phyloP scores from a whole-genome alignment of 768 basidiomycete genomes.

The Trametes elegans region DNA sequence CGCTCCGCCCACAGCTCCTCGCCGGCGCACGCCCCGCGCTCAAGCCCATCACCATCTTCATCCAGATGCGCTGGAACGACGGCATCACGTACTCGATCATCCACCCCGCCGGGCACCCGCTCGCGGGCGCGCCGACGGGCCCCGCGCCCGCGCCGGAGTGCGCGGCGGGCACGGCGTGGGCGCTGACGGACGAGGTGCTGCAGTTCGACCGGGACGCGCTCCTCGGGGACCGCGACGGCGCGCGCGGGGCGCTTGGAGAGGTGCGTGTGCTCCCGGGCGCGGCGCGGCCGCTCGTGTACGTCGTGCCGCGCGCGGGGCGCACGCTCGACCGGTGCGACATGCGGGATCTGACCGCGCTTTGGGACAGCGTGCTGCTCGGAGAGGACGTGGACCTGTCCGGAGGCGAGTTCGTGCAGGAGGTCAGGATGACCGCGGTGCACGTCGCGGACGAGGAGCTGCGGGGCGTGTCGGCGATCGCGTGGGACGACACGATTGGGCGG shows the following conservation, averaged over 20 bases:
- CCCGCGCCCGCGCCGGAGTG: background rate
- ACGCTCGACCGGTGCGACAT: background rate
- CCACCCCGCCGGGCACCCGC: background rate
- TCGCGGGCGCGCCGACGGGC: background rate
- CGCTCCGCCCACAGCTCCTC: background rate
- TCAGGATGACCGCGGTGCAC: background rate
- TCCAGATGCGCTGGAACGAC: background rate
- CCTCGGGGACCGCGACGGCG: background rate
- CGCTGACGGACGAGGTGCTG: background rate
- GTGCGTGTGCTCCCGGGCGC: slow-evolving; percentile 10
- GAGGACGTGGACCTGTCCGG: background rate
- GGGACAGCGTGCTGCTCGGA: background rate
- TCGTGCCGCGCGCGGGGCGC: background rate
- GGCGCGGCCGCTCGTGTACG: slow-evolving; percentile 13
- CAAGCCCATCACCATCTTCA: slow-evolving; percentile 9
- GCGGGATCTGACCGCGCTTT: background rate
- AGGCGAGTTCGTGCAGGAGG: background rate
- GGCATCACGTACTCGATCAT: background rate
- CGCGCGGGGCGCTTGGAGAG: background rate
- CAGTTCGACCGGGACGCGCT: background rate
- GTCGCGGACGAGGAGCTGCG: slow-evolving; percentile 9
- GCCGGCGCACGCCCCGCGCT: slow-evolving; percentile 2
- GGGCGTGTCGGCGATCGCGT: slow-evolving; percentile 48
- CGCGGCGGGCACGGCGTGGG: background rate
- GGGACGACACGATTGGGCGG: slow-evolving; percentile 65